Evolutionary conservation across 106 monocot genomes (phyloP), one percentile per base, ranked within the genome.

Genomic region (Alisma plantagoaquatica): DNA sequence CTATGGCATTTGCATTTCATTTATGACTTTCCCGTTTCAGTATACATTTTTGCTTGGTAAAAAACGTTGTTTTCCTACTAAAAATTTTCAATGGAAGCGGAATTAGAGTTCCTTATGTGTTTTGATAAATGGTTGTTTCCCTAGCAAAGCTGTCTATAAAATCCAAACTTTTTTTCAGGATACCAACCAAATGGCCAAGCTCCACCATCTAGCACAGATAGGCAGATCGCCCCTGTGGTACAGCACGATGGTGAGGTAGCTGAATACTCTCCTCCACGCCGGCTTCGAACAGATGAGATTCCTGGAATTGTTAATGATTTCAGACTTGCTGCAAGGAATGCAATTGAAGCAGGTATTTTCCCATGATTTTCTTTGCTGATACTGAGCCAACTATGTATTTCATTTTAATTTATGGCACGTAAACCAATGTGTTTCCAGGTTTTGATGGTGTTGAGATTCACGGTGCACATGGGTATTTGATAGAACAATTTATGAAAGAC

Each of bases 381-480:
- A n/a, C n/a, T n/a, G n/a, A n/a, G n/a, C n/a, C n/a, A n/a, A n/a
- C n/a, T n/a, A n/a, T n/a, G n/a, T n/a, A n/a, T n/a, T n/a, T n/a
- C n/a, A n/a, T n/a, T n/a, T n/a, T n/a, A n/a, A n/a, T n/a, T n/a
- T n/a, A n/a, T n/a, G n/a, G n/a, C n/a, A n/a, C n/a, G n/a, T n/a
- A n/a, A n/a, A n/a, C n/a, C n/a, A 25, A 26, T 53, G 7, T 53
- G 10, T 43, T 43, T 3, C 8, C 48, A 67, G 67, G 67, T 19
- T 67, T 58, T 51, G 67, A 67, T 59, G 67, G 58, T 5, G 67
- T 67, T 25, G 67, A 67, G 51, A 43, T 67, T 27, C 67, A 67
- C 27, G 57, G 49, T 20, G 67, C 67, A 2, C 38, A 67, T 58
- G 67, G 67, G 12, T 67, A 58, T 20, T 21, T 67, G 19, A 38